Base-by-base conservation (phyloP, 257 asterid genomes). In the Solanum appendiculatum region DNA sequence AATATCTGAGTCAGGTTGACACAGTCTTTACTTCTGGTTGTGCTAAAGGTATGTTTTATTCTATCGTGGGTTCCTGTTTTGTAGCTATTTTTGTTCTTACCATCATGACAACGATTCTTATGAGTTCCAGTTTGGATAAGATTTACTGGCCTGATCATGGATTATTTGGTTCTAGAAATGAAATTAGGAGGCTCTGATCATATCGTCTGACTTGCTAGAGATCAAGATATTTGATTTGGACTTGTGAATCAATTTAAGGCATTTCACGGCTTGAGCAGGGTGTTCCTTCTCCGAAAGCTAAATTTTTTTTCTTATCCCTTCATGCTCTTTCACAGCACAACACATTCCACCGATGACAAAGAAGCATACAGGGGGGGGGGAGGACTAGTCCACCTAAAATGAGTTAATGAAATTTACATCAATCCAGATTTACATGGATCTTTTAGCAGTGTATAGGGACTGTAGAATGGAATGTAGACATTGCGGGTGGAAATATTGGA, bases 11-110 rank as follows among this genome's bases (percentile, higher is more conserved):
- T 85, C 91, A 88, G 91, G 99, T 93, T 73, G 89, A 91, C 18
- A 86, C 91, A 86, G 27, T 92, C 86, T 91, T 96, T 92, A 88
- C 93, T 88, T 92, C 95, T 83, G 92, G 86, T 83, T 94, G 95
- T 93, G 37, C 86, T 23, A 81, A 89, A 92, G 98, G 99, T 97
- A 94, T 72, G 75, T 68, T 39, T 60, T 83, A 54, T 81, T 81
- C 68, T 81, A 81, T 81, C 9, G 7, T 12, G 31, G 7, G 36
- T 48, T 48, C 68, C 68, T 81, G 6, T 81, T 48, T 20, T 31
- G 15, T 81, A 31, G 68, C 42, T 81, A 16, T 48, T 29, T 20
- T 68, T 81, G 33, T 48, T 48, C 44, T 81, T 81, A 29, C 68
- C 66, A 29, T 81, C 85, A 46, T 78, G 44, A 78, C 40, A 27